These are phyloP conservation scores for Neofusicoccum laricinum DNA, from an alignment of 2,329 filamentous ascomycete species.

Conservation along the genomic window DNA sequence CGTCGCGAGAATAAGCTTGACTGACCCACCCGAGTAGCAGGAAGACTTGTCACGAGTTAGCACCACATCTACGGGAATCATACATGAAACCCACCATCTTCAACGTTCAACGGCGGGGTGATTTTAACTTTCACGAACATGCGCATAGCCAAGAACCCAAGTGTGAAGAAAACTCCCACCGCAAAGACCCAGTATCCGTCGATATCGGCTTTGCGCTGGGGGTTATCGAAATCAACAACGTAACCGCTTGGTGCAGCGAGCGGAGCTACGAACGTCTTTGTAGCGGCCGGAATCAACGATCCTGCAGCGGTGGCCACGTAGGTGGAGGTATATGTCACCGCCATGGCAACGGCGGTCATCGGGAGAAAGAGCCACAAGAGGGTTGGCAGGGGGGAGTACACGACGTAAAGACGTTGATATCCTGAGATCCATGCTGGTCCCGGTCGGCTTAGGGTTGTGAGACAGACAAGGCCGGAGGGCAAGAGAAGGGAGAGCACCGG, in stretches of 20 bases:
- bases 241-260: slow-evolving; percentile 28
- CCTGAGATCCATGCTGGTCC: background rate
- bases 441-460: background rate
- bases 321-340: background rate
- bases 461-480: background rate
- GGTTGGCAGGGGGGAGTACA: background rate
- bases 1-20: background rate
- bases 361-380: background rate
- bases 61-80: background rate
- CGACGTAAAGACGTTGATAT: background rate
- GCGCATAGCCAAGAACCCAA: slow-evolving; percentile 25
- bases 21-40: background rate
- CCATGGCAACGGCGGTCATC: background rate
- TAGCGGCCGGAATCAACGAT: background rate
- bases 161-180: slow-evolving; percentile 22
- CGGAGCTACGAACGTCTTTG: background rate
- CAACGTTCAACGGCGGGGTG: slow-evolving; percentile 23
- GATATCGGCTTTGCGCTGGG: slow-evolving; percentile 20
- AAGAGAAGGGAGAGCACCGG: background rate
- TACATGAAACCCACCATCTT: slow-evolving; percentile 24
- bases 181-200: slow-evolving; percentile 23
- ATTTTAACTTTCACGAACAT: slow-evolving; percentile 26
- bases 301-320: background rate
- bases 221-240: slow-evolving; percentile 28
- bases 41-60: background rate